Percentiles rank a stretch among this genome's conserved stretches.
Conservation (phyloP, 1,139 yeast genomes). For the Blastobotrys capitulatus region DNA sequence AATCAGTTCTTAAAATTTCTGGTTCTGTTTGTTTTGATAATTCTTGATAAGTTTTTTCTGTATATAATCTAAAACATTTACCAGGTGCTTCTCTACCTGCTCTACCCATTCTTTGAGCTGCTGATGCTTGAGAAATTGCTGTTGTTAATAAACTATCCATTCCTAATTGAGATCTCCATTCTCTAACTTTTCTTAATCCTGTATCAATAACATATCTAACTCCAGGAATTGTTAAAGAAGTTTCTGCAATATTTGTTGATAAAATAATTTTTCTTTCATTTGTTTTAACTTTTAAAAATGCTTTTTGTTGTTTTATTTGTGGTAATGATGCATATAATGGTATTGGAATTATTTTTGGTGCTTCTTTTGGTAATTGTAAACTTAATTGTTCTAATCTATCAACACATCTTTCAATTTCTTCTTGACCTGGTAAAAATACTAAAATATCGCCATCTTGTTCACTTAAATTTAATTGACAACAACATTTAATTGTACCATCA, state of each 20-base stretch:
- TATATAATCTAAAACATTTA: constrained; percentile 78
- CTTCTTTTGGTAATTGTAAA: constrained; percentile 62
- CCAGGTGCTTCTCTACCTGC: constrained; percentile 98
- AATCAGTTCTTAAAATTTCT: constrained; percentile 82
- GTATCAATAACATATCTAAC: constrained; percentile 91
- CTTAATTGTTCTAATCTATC: constrained; percentile 55
- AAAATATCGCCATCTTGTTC: constrained; percentile 83
- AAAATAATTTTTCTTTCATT: constrained; percentile 75
- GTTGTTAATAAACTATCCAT: constrained; percentile 85
- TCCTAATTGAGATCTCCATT: constrained; percentile 91
- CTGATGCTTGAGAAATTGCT: constrained; percentile 91
- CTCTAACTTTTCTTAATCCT: constrained; percentile 87
- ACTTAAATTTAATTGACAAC: constrained; percentile 70
- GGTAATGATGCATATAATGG: constrained; percentile 94
- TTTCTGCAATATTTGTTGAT: constrained; percentile 95
- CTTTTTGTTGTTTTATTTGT: constrained; percentile 72
- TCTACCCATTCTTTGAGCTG: constrained; percentile 94
- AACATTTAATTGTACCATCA: constrained; percentile 68
- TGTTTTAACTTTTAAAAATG: constrained; percentile 56
- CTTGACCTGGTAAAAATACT: constrained; percentile 94
- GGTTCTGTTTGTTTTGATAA: constrained; percentile 83
- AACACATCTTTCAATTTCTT: constrained; percentile 87
- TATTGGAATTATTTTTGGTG: constrained; percentile 67
- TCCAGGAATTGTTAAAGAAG: constrained; percentile 93
- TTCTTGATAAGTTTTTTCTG: constrained; percentile 59